Conservation (phyloP, 2,329 filamentous ascomycete genomes). For the Pseudogymnoascus sp. region DNA sequence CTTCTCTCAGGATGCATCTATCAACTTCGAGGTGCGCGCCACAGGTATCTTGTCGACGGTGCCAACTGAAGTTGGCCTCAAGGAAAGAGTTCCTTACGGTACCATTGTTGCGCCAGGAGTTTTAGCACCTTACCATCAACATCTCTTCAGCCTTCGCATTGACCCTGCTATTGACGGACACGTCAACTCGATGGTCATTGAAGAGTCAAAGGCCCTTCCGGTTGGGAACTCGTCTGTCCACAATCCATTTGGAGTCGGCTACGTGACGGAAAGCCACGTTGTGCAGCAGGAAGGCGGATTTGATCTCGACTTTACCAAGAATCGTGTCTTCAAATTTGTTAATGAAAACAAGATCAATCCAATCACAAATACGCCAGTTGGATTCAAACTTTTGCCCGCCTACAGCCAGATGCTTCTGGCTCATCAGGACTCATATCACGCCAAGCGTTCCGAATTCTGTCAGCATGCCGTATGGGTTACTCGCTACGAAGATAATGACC, state of each 20-base stretch:
- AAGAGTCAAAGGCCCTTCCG: conserved; percentile 53
- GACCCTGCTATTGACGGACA: conserved; percentile 54
- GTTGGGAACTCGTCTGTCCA: conserved; percentile 35
- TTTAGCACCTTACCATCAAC: conserved; percentile 63
- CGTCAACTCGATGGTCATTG: conserved; percentile 46
- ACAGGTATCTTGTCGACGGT: conserved; percentile 63
- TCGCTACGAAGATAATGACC: conserved; percentile 43
- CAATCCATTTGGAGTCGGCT: conserved; percentile 45
- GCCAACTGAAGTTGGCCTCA: conserved; percentile 55
- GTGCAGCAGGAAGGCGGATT: conserved; percentile 39
- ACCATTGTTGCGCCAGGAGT: conserved; percentile 63
- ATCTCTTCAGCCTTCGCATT: conserved; percentile 62
- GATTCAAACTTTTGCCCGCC: too few relatives aligned
- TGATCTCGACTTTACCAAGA: conserved; percentile 38
- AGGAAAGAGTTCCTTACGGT: conserved; percentile 48
- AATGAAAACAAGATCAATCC: conserved; percentile 44
- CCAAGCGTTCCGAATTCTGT: too few relatives aligned
- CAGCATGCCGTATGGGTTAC: conserved; percentile 48
- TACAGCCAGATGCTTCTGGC: too few relatives aligned
- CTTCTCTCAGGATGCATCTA: conserved; percentile 61
- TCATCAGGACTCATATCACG: too few relatives aligned
- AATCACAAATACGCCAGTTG: conserved; percentile 28
- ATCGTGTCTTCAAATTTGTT: conserved; percentile 50
- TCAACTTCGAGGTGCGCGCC: conserved; percentile 59
- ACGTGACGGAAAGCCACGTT: conserved; percentile 39